phyloP scores from a whole-genome alignment of 768 basidiomycete genomes.

The Trametes punicea region DNA sequence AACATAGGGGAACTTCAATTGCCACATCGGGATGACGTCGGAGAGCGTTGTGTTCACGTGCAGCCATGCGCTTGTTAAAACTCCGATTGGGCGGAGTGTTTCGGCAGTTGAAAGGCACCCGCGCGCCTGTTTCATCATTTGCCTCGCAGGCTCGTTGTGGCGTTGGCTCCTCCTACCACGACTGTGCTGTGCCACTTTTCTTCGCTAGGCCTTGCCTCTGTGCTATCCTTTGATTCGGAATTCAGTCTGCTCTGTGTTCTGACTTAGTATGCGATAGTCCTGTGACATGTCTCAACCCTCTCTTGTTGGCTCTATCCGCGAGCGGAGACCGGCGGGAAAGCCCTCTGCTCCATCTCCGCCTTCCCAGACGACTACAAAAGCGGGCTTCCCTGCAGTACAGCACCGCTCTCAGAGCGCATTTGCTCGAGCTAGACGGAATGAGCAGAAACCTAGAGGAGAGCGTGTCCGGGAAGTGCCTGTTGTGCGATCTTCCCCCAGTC shows the following conservation, averaged over 20 bases:
- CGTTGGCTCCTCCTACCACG: neutral
- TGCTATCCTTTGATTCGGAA: no score
- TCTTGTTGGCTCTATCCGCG: slow-evolving; percentile 46
- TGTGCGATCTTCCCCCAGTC: slow-evolving; percentile 21
- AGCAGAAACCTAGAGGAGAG: slow-evolving; percentile 14
- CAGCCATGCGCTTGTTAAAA: neutral
- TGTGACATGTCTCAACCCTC: slow-evolving; percentile 12
- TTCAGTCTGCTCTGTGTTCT: no score
- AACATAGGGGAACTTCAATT: neutral
- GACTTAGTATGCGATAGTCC: neutral
- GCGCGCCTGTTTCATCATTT: neutral
- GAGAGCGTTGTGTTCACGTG: neutral
- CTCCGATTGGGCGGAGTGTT: neutral
- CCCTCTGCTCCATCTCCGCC: slow-evolving; percentile 25
- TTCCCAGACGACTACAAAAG: slow-evolving; percentile 21
- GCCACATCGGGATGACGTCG: slow-evolving; percentile 9
- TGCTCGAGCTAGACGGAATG: slow-evolving; percentile 30
- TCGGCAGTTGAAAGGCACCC: neutral
- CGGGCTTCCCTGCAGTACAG: slow-evolving; percentile 39
- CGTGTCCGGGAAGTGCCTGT: slow-evolving; percentile 20
- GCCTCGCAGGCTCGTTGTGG: no score
- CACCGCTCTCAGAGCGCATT: slow-evolving; percentile 42
- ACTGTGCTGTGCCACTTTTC: neutral
- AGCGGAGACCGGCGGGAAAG: slow-evolving; percentile 35
- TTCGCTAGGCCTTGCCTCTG: no score